Conservation (phyloP, 2,329 filamentous ascomycete species). For the Calonectria multiphialidica region DNA sequence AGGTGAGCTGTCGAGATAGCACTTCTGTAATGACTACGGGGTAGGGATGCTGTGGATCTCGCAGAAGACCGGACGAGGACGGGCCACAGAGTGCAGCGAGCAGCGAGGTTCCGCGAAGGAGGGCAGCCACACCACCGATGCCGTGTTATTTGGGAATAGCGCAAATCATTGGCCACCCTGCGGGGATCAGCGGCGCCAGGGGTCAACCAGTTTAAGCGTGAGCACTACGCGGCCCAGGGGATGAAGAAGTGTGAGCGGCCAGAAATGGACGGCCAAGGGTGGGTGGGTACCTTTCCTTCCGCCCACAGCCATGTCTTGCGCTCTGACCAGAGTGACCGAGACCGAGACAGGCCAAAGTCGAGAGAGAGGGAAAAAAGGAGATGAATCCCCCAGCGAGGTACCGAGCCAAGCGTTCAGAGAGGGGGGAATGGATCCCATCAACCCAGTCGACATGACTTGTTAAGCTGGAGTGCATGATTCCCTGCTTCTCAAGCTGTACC, state of each 20-base stretch:
- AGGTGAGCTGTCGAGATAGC: slow-evolving; percentile 22
- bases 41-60: slow-evolving; percentile 4
- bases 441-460: background rate
- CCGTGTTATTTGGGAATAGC: slow-evolving; percentile 30
- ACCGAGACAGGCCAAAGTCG: slow-evolving; percentile 28
- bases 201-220: background rate
- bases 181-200: slow-evolving; percentile 20
- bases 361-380: slow-evolving; percentile 8
- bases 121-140: slow-evolving; percentile 25
- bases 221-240: slow-evolving; percentile 1
- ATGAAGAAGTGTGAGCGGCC: slow-evolving; percentile 10
- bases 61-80: slow-evolving; percentile 2
- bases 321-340: slow-evolving; percentile 38
- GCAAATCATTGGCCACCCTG: slow-evolving; percentile 31
- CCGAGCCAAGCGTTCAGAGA: slow-evolving; percentile 1
- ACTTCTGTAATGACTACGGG: slow-evolving; percentile 15
- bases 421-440: slow-evolving; percentile 25
- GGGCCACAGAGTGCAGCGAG: background rate
- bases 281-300: slow-evolving; percentile 21
- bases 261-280: slow-evolving; percentile 30
- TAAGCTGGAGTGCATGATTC: slow-evolving; percentile 3
- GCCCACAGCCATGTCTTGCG: slow-evolving; percentile 29
- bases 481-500: background rate
- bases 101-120: slow-evolving; percentile 14
- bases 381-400: slow-evolving; percentile 11